Evolutionary conservation across 2,329 filamentous ascomycete species (phyloP).

Genomic region (Epichloe gansuensis): DNA sequence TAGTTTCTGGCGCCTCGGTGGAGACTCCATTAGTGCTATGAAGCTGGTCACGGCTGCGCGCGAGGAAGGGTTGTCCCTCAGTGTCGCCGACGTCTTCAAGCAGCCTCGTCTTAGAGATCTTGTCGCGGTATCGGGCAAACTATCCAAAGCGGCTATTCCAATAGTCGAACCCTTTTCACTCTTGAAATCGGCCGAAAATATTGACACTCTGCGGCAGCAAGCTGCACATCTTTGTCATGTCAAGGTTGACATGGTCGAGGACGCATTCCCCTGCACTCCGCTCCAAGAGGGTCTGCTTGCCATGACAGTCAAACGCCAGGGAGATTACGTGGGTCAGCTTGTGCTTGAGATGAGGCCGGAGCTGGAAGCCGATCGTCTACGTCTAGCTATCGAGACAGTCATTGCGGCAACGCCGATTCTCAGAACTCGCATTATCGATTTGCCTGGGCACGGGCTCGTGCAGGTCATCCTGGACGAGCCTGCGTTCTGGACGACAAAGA

Average conservation of each 20-base stretch:
- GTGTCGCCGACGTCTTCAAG: no score
- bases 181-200: no score
- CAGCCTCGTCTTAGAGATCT: no score
- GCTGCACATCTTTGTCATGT: no score
- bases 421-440: not conserved
- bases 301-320: slow-evolving; percentile 6
- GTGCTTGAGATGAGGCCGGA: not conserved
- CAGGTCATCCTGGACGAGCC: not conserved
- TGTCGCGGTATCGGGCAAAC: no score
- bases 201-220: no score
- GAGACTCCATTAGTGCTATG: slow-evolving; percentile 20
- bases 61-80: no score
- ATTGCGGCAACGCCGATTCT: not conserved
- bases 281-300: slow-evolving; percentile 12
- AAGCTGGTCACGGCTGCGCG: not conserved
- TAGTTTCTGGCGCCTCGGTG: slow-evolving; percentile 15
- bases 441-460: not conserved
- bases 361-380: not conserved
- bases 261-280: slow-evolving; percentile 9
- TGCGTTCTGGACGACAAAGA: no score
- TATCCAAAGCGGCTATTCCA: no score
- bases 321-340: slow-evolving; percentile 8
- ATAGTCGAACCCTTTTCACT: no score
- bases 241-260: no score
- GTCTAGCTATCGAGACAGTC: not conserved